Base-by-base conservation (phyloP, 768 basidiomycete genomes). In the Sarcodon sp. region DNA sequence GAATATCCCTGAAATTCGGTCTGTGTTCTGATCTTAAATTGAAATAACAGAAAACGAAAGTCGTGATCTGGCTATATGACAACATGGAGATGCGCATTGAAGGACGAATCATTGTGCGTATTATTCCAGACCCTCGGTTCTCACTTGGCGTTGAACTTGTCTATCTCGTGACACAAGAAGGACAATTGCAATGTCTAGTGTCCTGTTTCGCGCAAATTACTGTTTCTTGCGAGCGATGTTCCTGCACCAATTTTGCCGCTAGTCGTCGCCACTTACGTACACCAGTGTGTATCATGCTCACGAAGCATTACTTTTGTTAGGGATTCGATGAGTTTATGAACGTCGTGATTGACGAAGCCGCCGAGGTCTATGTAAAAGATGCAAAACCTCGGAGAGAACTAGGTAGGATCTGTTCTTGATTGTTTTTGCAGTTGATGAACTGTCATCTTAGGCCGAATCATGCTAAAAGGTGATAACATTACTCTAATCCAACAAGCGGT, bases 271-370 rank as follows among this genome's bases (percentile, higher is more conserved):
- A 27, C 21, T 27, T 27, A 27, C 21, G 21, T 4, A 15, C 45
- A 33, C 45, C 41, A 13, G 15, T 18, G n/a, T 16, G 21, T 15
- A 9, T 15, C 16, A 18, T 36, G 37, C 8, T n/a, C 48, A 16
- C 37, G 4, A n/a, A 38, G 21, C 9, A 13, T 49, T 49, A 3
- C 47, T 7, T 47, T 49, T 47, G 51, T n/a, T 60, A 97, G 94
- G 93, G 94, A 36, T 99, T 99, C 57, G 94, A 99, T 61, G 94
- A 99, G 64, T 99, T 97, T 68, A 99, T 99, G 94, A 99, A 99
- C 61, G 68, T 99, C 32, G 88, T 97, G 34, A 68, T 99, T 18
- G 94, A 99, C 56, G 88, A 96, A 44, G 90, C 93, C 39, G 76
- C 79, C 46, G 94, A 99, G 64, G 83, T 96, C 9, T 94, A 79